Conservation (phyloP, 2,329 filamentous ascomycete species). For the Arthrobotrys sinensis region DNA sequence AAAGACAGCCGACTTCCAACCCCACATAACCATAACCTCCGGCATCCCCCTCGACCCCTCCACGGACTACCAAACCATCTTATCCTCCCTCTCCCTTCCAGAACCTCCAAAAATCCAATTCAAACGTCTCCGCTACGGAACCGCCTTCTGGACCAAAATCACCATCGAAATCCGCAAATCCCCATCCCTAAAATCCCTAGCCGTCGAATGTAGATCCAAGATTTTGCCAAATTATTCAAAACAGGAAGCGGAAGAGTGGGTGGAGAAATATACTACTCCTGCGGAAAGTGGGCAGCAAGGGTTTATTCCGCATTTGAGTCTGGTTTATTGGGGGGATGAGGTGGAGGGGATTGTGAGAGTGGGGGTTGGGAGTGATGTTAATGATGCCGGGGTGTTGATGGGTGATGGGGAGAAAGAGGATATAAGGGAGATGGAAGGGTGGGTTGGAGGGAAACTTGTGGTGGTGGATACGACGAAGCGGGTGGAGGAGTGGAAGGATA, state of each 20-base stretch:
- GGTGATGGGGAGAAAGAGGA: slow-evolving; percentile 24
- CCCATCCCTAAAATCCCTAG: slow-evolving; percentile 57
- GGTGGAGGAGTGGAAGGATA: slow-evolving; percentile 48
- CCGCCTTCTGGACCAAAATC: slow-evolving; percentile 63
- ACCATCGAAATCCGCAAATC: slow-evolving; percentile 62
- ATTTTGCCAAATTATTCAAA: slow-evolving; percentile 48
- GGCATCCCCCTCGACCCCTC: slow-evolving; percentile 50
- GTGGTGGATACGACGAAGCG: slow-evolving; percentile 41
- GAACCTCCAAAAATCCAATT: slow-evolving; percentile 48
- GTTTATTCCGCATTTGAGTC: slow-evolving; percentile 63
- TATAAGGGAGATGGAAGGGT: slow-evolving; percentile 46
- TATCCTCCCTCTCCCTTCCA: slow-evolving; percentile 45
- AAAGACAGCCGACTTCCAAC: slow-evolving; percentile 61
- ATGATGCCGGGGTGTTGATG: slow-evolving; percentile 21
- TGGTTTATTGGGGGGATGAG: slow-evolving; percentile 61
- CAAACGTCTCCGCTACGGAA: slow-evolving; percentile 61
- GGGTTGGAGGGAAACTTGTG: slow-evolving; percentile 45
- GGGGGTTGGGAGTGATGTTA: slow-evolving; percentile 35
- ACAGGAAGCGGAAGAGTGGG: slow-evolving; percentile 60
- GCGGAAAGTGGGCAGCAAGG: slow-evolving; percentile 61
- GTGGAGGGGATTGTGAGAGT: slow-evolving; percentile 13
- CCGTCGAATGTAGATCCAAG: slow-evolving; percentile 57
- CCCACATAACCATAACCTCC: slow-evolving; percentile 63
- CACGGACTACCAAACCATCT: slow-evolving; percentile 42
- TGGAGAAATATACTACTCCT: slow-evolving; percentile 55